Base-by-base conservation (phyloP, 2,329 filamentous ascomycete species). In the Hymenoscyphus linearis region DNA sequence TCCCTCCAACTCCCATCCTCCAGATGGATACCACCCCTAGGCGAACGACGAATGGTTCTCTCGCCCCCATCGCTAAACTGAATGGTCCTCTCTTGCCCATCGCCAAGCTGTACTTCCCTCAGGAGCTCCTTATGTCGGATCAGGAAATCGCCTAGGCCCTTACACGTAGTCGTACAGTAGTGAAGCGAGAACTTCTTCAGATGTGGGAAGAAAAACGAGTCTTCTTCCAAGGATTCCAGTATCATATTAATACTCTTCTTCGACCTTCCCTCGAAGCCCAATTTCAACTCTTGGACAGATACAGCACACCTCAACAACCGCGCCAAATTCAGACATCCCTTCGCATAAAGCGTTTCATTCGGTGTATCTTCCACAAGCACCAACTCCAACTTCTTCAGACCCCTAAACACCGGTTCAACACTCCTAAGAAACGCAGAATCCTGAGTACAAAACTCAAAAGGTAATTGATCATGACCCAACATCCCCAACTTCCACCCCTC, bases 51-150 rank as follows among this genome's bases (percentile, higher is more conserved):
- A 4, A 73, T 72, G 36, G 74, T 74, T 47, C 74, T 75, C 13
- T 77, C 66, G 4, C 78, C 79, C 18, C 74, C 72, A 3, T 78
- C 78, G 18, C 79, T 79, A 10, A 82, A 73, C 2, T 77, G 76
- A 4, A 73, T 72, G 36, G 74, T 74, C 44, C 74, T 75, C 13
- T 77, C 66, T 5, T 78, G 79, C 18, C 74, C 72, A 3, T 78
- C 78, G 18, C 79, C 80, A 10, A 82, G 73, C 2, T 77, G 76
- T 7, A 81, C 68, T 1, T 75, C 73, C 52, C 71, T 67, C 31
- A 81, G 71, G 0, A 75, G 76, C 7, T 22, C 37, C 12, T 73
- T 73, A 62, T 80, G 78, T 3, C 74, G 67, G 18, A 74, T 66
- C 25, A 82, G 61, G 62, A 81, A 81, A 5, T 70, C 65, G 22